Conservation (phyloP, 176 grass and related monocot species). For the Pharus latifolius region DNA sequence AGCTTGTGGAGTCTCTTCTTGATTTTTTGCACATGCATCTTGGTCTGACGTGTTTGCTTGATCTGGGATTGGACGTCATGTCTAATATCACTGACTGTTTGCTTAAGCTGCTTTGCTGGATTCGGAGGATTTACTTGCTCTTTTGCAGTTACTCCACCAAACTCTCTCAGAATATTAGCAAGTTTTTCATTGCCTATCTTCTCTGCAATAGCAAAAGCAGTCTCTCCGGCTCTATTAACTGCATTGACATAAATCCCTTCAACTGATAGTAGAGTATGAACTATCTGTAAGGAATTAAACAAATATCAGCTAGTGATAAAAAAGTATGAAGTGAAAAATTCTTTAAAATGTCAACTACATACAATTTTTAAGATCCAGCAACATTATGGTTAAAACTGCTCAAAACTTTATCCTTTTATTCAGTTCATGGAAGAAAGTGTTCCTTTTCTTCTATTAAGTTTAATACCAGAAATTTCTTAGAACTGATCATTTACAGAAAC, state of each 20-base stretch:
- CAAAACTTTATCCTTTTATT: neutral
- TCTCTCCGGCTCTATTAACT: slow-evolving; percentile 82
- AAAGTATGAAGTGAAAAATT: neutral
- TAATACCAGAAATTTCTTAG: too few species aligned
- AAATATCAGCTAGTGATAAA: slow-evolving; percentile 13
- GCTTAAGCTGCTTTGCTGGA: slow-evolving; percentile 83
- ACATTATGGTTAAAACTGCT: neutral
- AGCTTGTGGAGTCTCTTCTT: slow-evolving; percentile 80
- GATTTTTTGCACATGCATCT: slow-evolving; percentile 82
- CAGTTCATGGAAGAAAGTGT: neutral
- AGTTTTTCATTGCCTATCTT: slow-evolving; percentile 70
- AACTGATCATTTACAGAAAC: neutral
- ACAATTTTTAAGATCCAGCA: neutral
- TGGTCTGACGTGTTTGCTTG: slow-evolving; percentile 80
- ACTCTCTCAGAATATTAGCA: slow-evolving; percentile 42
- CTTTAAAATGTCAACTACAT: neutral
- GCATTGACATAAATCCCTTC: slow-evolving; percentile 73
- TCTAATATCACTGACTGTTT: slow-evolving; percentile 92
- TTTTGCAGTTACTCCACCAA: slow-evolving; percentile 49
- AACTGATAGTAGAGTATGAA: slow-evolving; percentile 59
- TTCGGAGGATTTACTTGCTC: slow-evolving; percentile 64
- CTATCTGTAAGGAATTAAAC: slow-evolving; percentile 43
- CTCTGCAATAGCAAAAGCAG: slow-evolving; percentile 73
- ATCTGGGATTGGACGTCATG: slow-evolving; percentile 84
- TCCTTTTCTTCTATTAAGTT: too few species aligned